phyloP scores from a whole-genome alignment of 441 rosid genomes.

The Gossypium davidsonii region DNA sequence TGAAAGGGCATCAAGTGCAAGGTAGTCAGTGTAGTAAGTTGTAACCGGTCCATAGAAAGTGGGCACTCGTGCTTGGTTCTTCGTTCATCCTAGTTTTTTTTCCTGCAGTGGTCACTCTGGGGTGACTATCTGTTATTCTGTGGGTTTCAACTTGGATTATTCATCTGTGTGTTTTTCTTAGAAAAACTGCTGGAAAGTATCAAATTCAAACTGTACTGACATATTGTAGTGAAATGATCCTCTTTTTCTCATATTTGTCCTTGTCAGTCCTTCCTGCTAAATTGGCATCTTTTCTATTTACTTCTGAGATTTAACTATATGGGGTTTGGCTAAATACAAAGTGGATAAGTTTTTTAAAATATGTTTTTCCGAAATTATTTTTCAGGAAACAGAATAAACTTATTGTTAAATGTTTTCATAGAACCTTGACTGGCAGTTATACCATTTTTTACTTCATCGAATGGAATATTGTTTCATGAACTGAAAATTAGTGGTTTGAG shows the following conservation, averaged over 20 bases:
- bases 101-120: background rate
- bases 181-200: background rate
- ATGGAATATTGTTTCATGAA: too few species aligned
- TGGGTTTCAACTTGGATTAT: background rate
- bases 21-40: background rate
- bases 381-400: background rate
- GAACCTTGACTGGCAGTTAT: background rate
- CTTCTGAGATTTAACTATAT: background rate
- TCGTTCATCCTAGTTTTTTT: background rate
- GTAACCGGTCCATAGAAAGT: background rate
- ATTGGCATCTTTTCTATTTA: background rate
- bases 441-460: background rate
- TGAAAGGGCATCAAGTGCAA: background rate
- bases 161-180: background rate
- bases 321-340: background rate
- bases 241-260: background rate
- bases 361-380: background rate
- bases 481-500: too few species aligned
- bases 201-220: background rate
- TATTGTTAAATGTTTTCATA: background rate
- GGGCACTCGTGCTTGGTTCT: background rate
- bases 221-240: conserved; percentile 7
- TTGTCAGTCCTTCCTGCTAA: background rate
- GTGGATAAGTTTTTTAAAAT: background rate
- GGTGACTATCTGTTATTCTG: background rate